Percentiles rank a stretch among this genome's conserved stretches.
Evolutionary conservation across 139 green algal species (phyloP).

Genomic region (Chlamydomonas sphaeroides): DNA sequence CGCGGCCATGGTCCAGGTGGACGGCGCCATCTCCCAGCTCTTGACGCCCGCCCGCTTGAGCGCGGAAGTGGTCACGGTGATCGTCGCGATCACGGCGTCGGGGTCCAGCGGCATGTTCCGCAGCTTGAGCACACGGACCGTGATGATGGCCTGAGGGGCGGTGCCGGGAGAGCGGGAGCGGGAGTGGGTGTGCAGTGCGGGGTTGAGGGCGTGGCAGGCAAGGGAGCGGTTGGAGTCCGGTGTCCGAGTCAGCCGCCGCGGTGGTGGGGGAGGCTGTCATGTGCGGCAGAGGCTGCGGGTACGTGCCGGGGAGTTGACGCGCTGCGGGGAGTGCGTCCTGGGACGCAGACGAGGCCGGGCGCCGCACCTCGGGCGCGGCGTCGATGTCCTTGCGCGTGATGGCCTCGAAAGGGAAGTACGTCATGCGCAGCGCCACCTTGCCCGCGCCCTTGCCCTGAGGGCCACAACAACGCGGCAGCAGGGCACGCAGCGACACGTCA

Average conservation of each 20-base stretch:
- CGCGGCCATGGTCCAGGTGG: not conserved
- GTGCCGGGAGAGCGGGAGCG: too few relatives aligned
- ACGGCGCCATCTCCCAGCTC: not conserved
- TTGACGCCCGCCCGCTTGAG: not conserved
- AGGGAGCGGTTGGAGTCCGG: too few relatives aligned
- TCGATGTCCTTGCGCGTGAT: not conserved
- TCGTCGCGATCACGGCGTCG: not conserved
- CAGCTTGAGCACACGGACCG: not conserved
- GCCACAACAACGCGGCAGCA: not conserved
- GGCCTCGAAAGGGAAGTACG: conserved; percentile 14
- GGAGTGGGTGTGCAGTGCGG: too few relatives aligned
- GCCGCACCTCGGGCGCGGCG: too few relatives aligned
- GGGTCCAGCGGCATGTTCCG: not conserved
- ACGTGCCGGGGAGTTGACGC: too few relatives aligned
- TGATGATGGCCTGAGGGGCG: not conserved
- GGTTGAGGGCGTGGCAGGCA: too few relatives aligned
- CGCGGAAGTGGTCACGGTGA: not conserved
- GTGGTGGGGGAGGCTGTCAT: too few relatives aligned
- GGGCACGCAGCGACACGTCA: not conserved
- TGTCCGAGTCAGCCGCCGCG: too few relatives aligned
- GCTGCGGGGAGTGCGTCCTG: too few relatives aligned
- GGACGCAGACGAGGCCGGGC: too few relatives aligned
- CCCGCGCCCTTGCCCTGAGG: conserved; percentile 20
- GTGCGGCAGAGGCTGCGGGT: too few relatives aligned
- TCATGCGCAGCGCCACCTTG: not conserved